Conservation (phyloP, 2,329 filamentous ascomycete genomes). For the Calycina herbarum region DNA sequence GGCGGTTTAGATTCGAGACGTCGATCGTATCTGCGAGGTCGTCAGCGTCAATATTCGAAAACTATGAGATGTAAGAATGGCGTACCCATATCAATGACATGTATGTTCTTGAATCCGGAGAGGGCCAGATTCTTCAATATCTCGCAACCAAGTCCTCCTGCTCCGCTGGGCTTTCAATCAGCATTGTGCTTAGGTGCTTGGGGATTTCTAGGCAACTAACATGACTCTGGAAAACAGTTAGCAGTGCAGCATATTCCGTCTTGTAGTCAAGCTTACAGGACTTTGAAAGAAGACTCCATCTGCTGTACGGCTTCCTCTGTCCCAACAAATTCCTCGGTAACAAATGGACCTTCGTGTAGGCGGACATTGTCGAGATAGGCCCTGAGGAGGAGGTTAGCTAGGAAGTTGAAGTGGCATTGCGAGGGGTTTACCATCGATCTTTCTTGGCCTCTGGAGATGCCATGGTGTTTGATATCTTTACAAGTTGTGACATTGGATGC, state of each 20-base stretch:
- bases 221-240: constrained; percentile 32
- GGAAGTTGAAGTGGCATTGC: not conserved
- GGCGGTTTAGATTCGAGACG: constrained; percentile 95
- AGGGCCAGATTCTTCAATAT: constrained; percentile 95
- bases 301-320: constrained; percentile 49
- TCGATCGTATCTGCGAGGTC: constrained; percentile 82
- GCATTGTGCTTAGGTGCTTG: constrained; percentile 10
- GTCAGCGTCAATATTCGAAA: constrained; percentile 13
- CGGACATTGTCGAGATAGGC: constrained; percentile 81
- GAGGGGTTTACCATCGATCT: constrained; percentile 29
- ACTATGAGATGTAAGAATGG: constrained; percentile 14
- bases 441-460: constrained; percentile 4
- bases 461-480: constrained; percentile 29
- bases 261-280: constrained; percentile 55
- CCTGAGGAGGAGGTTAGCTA: constrained; percentile 49
- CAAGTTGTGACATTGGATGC: constrained; percentile 30
- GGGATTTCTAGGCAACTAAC: constrained; percentile 30
- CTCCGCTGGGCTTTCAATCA: constrained; percentile 61
- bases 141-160: constrained; percentile 91
- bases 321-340: constrained; percentile 56
- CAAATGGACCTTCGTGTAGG: constrained; percentile 76
- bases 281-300: constrained; percentile 54
- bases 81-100: constrained; percentile 97
- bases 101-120: constrained; percentile 93
- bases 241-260: constrained; percentile 22